These are phyloP conservation scores for Cyberlindnera euphorbiiphila DNA, from an alignment of 805 yeast species.

Conservation along the genomic window DNA sequence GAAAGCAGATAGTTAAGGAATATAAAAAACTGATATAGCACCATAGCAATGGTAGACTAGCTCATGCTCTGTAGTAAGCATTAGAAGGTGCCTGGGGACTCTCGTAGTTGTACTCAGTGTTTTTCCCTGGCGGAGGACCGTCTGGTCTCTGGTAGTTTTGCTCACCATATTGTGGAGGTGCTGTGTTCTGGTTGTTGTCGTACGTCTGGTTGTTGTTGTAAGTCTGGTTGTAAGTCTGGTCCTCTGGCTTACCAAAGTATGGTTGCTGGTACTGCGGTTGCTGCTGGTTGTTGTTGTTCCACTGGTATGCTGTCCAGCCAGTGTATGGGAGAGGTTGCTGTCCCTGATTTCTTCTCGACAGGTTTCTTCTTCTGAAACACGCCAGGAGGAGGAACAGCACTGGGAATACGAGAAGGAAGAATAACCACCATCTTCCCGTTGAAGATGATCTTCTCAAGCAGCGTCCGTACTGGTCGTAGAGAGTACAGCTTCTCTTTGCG, in stretches of 20 bases:
- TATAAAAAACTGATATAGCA: too few species aligned
- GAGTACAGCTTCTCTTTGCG: constrained; percentile 12
- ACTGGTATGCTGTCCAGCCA: constrained; percentile 22
- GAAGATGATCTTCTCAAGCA: neutral
- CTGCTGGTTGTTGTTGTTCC: constrained; percentile 5
- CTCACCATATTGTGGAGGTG: constrained; percentile 7
- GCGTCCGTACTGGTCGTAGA: constrained; percentile 4
- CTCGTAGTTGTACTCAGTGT: constrained; percentile 1
- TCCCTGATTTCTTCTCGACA: constrained; percentile 19
- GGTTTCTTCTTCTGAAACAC: constrained; percentile 18
- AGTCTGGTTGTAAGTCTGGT: constrained; percentile 8
- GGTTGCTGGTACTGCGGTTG: constrained; percentile 14
- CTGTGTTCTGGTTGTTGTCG: neutral
- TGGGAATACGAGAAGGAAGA: constrained; percentile 18
- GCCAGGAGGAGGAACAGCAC: constrained; percentile 2
- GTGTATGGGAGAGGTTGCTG: constrained; percentile 20
- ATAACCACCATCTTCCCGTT: constrained; percentile 21
- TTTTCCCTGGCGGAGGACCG: constrained; percentile 16
- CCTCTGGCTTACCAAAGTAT: too few species aligned
- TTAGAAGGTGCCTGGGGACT: constrained; percentile 8
- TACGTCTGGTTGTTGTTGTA: constrained; percentile 9
- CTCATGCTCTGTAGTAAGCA: constrained; percentile 5
- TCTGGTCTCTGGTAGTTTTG: constrained; percentile 14
- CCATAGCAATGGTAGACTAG: neutral
- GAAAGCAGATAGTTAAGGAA: too few species aligned